Evolutionary conservation across 1,284 basidiomycete species (phyloP), one percentile per base, ranked within the genome.

Genomic region (Microbotryum violaceum): DNA sequence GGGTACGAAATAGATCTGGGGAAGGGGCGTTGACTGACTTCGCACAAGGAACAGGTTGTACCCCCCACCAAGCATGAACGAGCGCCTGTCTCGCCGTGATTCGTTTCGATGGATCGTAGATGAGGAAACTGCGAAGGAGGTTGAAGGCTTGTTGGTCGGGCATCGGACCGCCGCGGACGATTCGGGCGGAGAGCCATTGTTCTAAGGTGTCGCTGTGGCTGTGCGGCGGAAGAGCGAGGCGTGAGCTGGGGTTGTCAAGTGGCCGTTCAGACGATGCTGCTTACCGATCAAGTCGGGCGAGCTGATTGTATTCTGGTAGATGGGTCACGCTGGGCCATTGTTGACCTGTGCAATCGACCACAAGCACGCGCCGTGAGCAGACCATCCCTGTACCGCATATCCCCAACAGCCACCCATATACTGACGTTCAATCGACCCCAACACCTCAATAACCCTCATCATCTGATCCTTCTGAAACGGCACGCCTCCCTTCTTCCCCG

Each of bases 401-500:
- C 23, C 33, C 31, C 44, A 20, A 25, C 6, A 47, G 16, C n/a
- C 21, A 31, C 6, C 52, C 10, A n/a, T n/a, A 21, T 3, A 76
- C 78, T 70, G 70, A 89, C 90, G 85, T 62, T 87, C 82, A 23
- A 94, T 90, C 1, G 88, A 89, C 1, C 96, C 96, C 14, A 97
- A 77, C 0, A 98, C 86, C 68, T 98, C 96, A 63, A 97, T 88
- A 49, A 99, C 97, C 77, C 91, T 92, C 42, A 88, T 79, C 66
- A 98, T 81, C 72, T 99, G 96, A 75, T 98, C 94, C 59, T 86
- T 82, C 75, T 96, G 93, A 74, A 96, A 97, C 0, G 92, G 93
- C 0, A 96, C 85, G 21, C 71, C 70, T 21, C 70, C 64, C 33
- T 68, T 67, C 60, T 68, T 68, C 88, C 89, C 80, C 21, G 57